Evolutionary conservation across 1,284 basidiomycete genomes (phyloP), one percentile per base, ranked within the genome.

Genomic region (Macrocystidia cucumis): DNA sequence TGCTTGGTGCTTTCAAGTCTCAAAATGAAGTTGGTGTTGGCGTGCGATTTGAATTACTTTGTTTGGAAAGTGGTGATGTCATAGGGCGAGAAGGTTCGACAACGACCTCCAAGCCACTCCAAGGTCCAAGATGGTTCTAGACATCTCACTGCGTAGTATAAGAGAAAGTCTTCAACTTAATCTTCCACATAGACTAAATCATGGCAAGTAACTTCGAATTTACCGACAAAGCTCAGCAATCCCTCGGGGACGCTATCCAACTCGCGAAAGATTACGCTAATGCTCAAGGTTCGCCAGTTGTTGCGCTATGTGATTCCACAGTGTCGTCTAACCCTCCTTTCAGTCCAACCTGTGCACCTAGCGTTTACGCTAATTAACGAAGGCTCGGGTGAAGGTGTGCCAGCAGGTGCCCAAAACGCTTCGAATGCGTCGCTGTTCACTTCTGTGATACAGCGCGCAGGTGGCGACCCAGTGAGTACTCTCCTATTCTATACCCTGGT

Each of bases 201-300:
- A 83, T 83, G 75, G 47, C 68, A 39, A 60, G 65, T 19, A 74
- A 73, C 60, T 63, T 81, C 44, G 78, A 91, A 38, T 84, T 90
- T 50, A 92, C 89, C 11, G 85, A 91, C 55, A 84, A 82, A 53
- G 74, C 88, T 5, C 70, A 78, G 50, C 65, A 75, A 45, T 69
- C 79, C 16, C 50, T 91, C 37, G 56, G 69, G 29, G 71, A 74
- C 29, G 80, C 88, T 1, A 56, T 89, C 34, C 86, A 90, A 52
- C 70, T 87, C 28, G 86, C 89, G 21, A 88, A 78, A 54, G 88
- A 91, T 56, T 77, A 90, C 54, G 69, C 81, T 7, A 80, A 91
- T 51, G 76, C 78, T 1, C 84, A 90, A 69, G 70, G 80, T 78
- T 55, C 41, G 52, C 50, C 6, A 3, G 1, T 14, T 31, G 40